Evolutionary conservation across 768 basidiomycete species (phyloP).

Genomic region (Strobilomyces echinocephalus): DNA sequence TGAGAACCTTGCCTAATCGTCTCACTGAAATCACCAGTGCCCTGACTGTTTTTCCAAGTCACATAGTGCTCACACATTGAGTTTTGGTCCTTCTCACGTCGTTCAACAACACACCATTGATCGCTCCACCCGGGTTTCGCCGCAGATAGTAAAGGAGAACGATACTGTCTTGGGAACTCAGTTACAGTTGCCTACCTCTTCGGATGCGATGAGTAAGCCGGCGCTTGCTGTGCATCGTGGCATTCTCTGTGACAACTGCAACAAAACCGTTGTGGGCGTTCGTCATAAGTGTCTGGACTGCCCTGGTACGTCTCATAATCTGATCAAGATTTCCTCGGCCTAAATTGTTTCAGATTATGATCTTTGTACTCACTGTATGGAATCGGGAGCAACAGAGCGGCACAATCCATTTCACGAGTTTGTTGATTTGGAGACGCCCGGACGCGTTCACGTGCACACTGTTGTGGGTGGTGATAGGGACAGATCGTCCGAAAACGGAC

Average conservation of each 20-base stretch:
- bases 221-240: slow-evolving; percentile 43
- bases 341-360: slow-evolving; percentile 55
- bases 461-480: slow-evolving; percentile 35
- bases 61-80: slow-evolving; percentile 24
- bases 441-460: slow-evolving; percentile 60
- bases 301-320: slow-evolving; percentile 40
- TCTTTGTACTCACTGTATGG: slow-evolving; percentile 58
- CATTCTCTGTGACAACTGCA: slow-evolving; percentile 66
- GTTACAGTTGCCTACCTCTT: not conserved
- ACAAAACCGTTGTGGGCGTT: slow-evolving; percentile 51
- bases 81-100: slow-evolving; percentile 30
- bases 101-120: slow-evolving; percentile 16
- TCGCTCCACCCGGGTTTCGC: not conserved
- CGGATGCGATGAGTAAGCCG: not conserved
- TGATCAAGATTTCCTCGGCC: not conserved
- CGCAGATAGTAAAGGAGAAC: not conserved
- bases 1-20: not conserved
- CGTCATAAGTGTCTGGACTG: slow-evolving; percentile 83
- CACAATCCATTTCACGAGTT: slow-evolving; percentile 70
- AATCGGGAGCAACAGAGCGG: slow-evolving; percentile 41
- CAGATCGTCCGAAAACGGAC: slow-evolving; percentile 23
- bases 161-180: not conserved
- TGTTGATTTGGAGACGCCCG: slow-evolving; percentile 62
- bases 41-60: slow-evolving; percentile 28
- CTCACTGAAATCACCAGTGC: slow-evolving; percentile 20